Conservation (phyloP, 768 basidiomycete species). For the Mycena belliarum region DNA sequence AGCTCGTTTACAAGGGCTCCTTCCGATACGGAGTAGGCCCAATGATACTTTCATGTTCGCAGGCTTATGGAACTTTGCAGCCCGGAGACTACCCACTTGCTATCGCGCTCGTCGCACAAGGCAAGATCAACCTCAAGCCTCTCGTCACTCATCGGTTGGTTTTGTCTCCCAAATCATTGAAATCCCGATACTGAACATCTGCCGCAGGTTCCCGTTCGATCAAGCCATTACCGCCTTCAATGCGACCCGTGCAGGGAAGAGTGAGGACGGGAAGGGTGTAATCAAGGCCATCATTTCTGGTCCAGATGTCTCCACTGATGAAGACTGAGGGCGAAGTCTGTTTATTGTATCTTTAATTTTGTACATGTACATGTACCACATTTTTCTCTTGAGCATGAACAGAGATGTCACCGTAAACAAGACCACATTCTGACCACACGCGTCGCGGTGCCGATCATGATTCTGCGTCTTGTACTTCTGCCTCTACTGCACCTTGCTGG, state of each 20-base stretch:
- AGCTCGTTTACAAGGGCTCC: conserved; percentile 83
- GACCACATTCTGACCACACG: no score
- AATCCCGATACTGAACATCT: no score
- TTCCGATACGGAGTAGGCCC: conserved; percentile 81
- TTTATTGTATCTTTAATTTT: conserved; percentile 2
- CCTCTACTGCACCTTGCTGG: no score
- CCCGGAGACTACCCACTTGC: conserved; percentile 86
- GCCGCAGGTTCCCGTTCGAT: conserved; percentile 72
- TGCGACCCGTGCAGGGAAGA: conserved; percentile 77
- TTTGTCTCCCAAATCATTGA: no score
- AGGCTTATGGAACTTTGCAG: conserved; percentile 34
- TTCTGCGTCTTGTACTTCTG: neutral
- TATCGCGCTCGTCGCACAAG: conserved; percentile 79
- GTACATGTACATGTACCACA: neutral
- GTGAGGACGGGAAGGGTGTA: conserved; percentile 81
- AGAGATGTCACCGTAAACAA: no score
- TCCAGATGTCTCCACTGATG: conserved; percentile 56
- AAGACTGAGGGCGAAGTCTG: conserved; percentile 26
- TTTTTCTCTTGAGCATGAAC: no score
- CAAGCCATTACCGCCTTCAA: conserved; percentile 81
- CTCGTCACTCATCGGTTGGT: conserved; percentile 84
- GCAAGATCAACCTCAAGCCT: conserved; percentile 83
- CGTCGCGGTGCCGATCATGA: neutral
- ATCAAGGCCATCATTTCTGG: conserved; percentile 91
- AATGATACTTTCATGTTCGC: neutral